Percentiles rank a stretch among this genome's conserved stretches.
These are phyloP conservation scores for Botrytis pseudocinerea DNA, from an alignment of 2,329 filamentous ascomycete genomes.

Conservation along the genomic window DNA sequence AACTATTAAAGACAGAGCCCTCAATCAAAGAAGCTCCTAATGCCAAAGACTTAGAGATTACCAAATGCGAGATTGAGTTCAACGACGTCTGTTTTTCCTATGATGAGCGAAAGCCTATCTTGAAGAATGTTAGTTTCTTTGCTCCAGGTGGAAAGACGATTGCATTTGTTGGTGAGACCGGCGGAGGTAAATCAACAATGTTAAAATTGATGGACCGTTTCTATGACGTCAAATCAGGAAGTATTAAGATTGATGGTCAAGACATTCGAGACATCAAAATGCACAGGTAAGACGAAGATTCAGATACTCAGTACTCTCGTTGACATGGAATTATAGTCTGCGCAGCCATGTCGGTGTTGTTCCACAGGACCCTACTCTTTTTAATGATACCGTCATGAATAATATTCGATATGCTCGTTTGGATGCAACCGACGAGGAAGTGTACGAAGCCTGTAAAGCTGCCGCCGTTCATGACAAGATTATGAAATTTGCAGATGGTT, in stretches of 20 bases:
- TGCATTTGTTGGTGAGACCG: slow-evolving; percentile 50
- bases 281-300: slow-evolving; percentile 50
- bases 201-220: slow-evolving; percentile 48
- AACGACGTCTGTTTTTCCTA: slow-evolving; percentile 44
- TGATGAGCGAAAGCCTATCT: slow-evolving; percentile 39
- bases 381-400: slow-evolving; percentile 52
- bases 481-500: slow-evolving; percentile 54
- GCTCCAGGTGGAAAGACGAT: slow-evolving; percentile 45
- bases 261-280: slow-evolving; percentile 45
- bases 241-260: slow-evolving; percentile 44
- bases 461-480: slow-evolving; percentile 62
- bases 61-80: slow-evolving; percentile 42
- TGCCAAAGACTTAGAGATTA: slow-evolving; percentile 48
- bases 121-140: slow-evolving; percentile 41
- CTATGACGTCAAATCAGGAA: slow-evolving; percentile 47
- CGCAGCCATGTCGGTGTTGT: slow-evolving; percentile 55
- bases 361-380: slow-evolving; percentile 57
- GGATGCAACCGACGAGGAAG: slow-evolving; percentile 37
- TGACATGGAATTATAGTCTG: slow-evolving; percentile 29
- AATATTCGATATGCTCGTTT: slow-evolving; percentile 40
- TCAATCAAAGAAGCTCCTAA: slow-evolving; percentile 51
- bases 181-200: slow-evolving; percentile 48
- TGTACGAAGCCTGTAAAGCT: slow-evolving; percentile 53
- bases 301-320: slow-evolving; percentile 42
- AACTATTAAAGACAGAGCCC: slow-evolving; percentile 58